phyloP scores from a whole-genome alignment of 176 grass and related monocot genomes.

The Lolium rigidum region DNA sequence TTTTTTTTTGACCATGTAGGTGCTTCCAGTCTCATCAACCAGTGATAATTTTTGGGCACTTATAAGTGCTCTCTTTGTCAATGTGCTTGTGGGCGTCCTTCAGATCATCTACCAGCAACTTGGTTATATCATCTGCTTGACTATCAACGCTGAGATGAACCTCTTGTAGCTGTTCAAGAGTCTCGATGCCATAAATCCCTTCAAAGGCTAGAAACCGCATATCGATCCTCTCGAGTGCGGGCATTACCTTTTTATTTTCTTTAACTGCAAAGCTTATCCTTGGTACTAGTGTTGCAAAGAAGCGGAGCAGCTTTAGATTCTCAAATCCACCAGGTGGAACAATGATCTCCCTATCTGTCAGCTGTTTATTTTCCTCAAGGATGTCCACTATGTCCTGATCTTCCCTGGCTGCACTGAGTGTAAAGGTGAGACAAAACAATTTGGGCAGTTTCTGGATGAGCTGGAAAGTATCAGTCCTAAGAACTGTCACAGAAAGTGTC shows the following conservation, averaged over 20 bases:
- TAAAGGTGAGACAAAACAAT: slow-evolving; percentile 7
- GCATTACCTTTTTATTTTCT: not conserved
- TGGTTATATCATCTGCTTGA: slow-evolving; percentile 6
- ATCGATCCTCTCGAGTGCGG: not conserved
- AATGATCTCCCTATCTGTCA: not conserved
- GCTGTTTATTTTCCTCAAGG: not conserved
- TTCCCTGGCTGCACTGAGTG: not conserved
- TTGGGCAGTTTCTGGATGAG: not conserved
- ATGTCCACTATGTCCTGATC: not conserved
- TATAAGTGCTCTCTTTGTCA: not conserved
- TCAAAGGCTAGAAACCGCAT: not conserved
- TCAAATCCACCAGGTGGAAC: not conserved
- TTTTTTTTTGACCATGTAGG: not conserved
- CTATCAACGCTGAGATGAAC: not conserved
- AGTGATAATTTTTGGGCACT: not conserved
- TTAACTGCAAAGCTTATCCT: not conserved
- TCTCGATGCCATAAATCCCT: not conserved
- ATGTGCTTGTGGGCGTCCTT: not conserved
- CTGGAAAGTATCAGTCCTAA: not conserved
- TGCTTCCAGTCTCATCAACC: not conserved
- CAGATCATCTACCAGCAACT: not conserved
- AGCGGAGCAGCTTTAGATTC: not conserved
- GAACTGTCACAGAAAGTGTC: not conserved
- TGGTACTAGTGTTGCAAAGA: not conserved
- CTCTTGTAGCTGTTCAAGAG: not conserved